phyloP scores from a whole-genome alignment of 371 early-diverging fungal genomes.

The Sporodiniella umbellata region DNA sequence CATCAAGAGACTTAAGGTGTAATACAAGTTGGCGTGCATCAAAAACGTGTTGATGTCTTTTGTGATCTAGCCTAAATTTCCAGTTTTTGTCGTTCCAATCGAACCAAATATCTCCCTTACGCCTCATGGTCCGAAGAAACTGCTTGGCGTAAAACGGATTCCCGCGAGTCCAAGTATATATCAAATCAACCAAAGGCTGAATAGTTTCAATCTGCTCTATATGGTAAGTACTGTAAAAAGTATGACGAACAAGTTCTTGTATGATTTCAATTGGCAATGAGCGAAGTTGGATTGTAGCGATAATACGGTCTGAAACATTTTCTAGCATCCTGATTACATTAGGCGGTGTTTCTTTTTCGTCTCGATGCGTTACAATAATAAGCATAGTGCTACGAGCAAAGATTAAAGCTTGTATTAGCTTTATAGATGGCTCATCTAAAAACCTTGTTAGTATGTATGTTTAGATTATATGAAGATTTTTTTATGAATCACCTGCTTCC shows the following conservation, averaged over 20 bases:
- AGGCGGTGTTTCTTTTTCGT: conserved; percentile 26
- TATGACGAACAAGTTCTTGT: conserved; percentile 28
- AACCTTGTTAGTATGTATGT: not conserved
- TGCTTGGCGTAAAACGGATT: conserved; percentile 47
- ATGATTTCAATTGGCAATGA: conserved; percentile 23
- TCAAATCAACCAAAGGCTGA: conserved; percentile 25
- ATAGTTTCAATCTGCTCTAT: conserved; percentile 7
- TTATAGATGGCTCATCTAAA: conserved; percentile 41
- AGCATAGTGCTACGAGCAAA: conserved; percentile 30
- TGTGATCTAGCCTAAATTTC: conserved; percentile 39
- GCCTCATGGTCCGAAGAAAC: conserved; percentile 36
- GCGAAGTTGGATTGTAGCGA: conserved; percentile 25
- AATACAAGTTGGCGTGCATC: conserved; percentile 37
- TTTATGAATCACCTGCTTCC: conserved; percentile 33
- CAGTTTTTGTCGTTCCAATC: conserved; percentile 43
- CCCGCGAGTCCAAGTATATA: conserved; percentile 37
- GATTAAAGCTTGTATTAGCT: conserved; percentile 34
- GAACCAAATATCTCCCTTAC: conserved; percentile 43
- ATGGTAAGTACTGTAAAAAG: conserved; percentile 26
- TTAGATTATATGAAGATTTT: not conserved
- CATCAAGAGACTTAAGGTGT: conserved; percentile 33
- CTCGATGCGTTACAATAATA: conserved; percentile 41
- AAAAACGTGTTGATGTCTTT: conserved; percentile 20
- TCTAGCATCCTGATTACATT: conserved; percentile 18
- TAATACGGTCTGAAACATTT: not conserved